Base-by-base conservation (phyloP, 345 rosid genomes). In the Eucalyptus polybractea region DNA sequence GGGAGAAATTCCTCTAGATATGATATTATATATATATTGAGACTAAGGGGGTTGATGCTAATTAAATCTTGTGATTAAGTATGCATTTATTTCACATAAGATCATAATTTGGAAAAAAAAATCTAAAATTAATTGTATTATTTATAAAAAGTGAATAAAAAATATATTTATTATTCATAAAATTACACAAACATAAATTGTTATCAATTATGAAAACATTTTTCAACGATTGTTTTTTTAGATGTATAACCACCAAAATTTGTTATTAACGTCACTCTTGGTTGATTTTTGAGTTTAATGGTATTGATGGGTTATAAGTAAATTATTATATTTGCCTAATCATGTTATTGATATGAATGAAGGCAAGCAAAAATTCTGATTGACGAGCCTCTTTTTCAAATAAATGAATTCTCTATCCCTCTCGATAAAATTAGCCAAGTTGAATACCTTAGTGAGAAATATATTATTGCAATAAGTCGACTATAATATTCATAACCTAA, bases 251-350 rank as follows among this genome's bases (percentile, higher is more conserved):
- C n/a, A n/a, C n/a, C n/a, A n/a, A n/a, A 29, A 7, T 2, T 29
- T 65, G 8, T 29, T 29, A 29, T 62, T 60, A 60, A 12, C 3
- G 0, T 14, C 33, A 29, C 3, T 0, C 9, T 62, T 7, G 0
- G 2, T 29, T 65, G 6, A 29, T 65, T 65, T 65, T 65, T 65
- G 8, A 65, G 37, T 29, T 29, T 14, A 5, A 62, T 53, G 31
- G 31, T 29, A 29, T 62, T 65, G 37, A 53, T 56, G 62, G 62
- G 62, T 56, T 56, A 56, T 4, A 22, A 24, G 62, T 56, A 56
- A 56, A 2, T 13, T 65, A n/a, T n/a, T n/a, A 65, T 29, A 65
- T 7, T 29, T 31, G 5, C 31, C 72, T 29, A 65, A 29, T 3
- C 19, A n/a, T 62, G 33, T 2, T 62, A 29, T 29, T 62, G 62